Evolutionary conservation across 176 grass and related monocot genomes (phyloP).

Genomic region (Musa schizocarpa): DNA sequence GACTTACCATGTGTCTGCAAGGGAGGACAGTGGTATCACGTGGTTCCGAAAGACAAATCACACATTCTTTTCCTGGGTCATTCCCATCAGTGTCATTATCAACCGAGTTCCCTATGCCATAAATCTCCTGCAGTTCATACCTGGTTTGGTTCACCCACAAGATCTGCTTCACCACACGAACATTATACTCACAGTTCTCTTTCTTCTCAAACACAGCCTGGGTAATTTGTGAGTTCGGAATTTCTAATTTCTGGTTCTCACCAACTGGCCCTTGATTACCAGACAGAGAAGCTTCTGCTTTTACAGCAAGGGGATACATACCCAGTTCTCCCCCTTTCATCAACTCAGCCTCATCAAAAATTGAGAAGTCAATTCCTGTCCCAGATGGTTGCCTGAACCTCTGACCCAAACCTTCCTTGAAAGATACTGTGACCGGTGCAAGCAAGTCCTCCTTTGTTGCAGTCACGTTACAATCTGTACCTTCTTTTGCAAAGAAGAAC

Average conservation of each 20-base stretch:
- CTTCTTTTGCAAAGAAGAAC: slow-evolving; percentile 94
- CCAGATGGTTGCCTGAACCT: slow-evolving; percentile 90
- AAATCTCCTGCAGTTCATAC: slow-evolving; percentile 95
- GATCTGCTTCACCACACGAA: slow-evolving; percentile 81
- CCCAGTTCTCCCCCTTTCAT: slow-evolving; percentile 50
- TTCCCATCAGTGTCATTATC: slow-evolving; percentile 71
- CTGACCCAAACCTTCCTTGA: slow-evolving; percentile 86
- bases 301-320: slow-evolving; percentile 79
- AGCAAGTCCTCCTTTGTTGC: slow-evolving; percentile 51
- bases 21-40: slow-evolving; percentile 96
- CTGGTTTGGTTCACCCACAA: slow-evolving; percentile 79
- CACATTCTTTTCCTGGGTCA: slow-evolving; percentile 96
- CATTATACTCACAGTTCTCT: slow-evolving; percentile 61
- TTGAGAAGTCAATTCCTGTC: slow-evolving; percentile 74
- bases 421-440: slow-evolving; percentile 66
- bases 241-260: slow-evolving; percentile 42
- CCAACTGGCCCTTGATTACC: slow-evolving; percentile 32
- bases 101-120: slow-evolving; percentile 91
- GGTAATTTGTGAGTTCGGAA: slow-evolving; percentile 85
- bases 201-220: slow-evolving; percentile 92
- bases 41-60: slow-evolving; percentile 92
- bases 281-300: slow-evolving; percentile 68
- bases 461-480: slow-evolving; percentile 53
- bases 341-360: slow-evolving; percentile 60
- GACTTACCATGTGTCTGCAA: slow-evolving; percentile 94